Evolutionary conservation across 2,329 filamentous ascomycete species (phyloP), one percentile per base, ranked within the genome.

Genomic region (Neofusicoccum parvum): DNA sequence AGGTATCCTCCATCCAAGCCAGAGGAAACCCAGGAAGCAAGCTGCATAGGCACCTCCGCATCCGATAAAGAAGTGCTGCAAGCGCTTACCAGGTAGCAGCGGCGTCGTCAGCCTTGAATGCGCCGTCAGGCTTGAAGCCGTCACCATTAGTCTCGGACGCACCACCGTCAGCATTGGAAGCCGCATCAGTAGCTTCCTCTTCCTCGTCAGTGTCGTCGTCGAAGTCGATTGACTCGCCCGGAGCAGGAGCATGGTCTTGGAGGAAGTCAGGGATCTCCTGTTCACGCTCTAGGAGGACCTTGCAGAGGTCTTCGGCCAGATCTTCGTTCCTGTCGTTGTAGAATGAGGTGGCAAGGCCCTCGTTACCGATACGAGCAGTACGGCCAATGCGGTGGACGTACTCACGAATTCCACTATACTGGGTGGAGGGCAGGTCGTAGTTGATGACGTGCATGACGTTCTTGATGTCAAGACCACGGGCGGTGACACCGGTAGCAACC

Each of bases 301-400:
- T 93, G 43, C 92, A 91, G 0, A 99, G 82, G 1, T 90, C 87
- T 10, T 86, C 83, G 0, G 86, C 92, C 48, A 98, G 80, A 3
- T 89, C 85, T 65, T 90, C 86, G 71, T 98, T 91, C 0, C 85
- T 82, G 0, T 94, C 89, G 32, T 89, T 92, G 82, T 90, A 98
- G 80, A 99, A 94, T 0, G 94, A 97, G 0, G 91, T 94, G 0
- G 95, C 94, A 5, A 93, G 80, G 17, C 95, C 95, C 50, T 86
- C 85, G 70, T 97, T 91, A 2, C 95, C 95, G 73, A 97, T 97
- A 62, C 95, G 92, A 64, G 92, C 95, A 70, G 95, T 99, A 67
- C 95, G 94, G 68, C 95, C 95, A 74, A 98, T 98, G 12, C 95
- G 92, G 74, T 99, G 95, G 32, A 91, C 88, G 72, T 98, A 99